These are phyloP conservation scores for Piromyces finnis DNA, from an alignment of 192 early-diverging fungal species.

Conservation along the genomic window DNA sequence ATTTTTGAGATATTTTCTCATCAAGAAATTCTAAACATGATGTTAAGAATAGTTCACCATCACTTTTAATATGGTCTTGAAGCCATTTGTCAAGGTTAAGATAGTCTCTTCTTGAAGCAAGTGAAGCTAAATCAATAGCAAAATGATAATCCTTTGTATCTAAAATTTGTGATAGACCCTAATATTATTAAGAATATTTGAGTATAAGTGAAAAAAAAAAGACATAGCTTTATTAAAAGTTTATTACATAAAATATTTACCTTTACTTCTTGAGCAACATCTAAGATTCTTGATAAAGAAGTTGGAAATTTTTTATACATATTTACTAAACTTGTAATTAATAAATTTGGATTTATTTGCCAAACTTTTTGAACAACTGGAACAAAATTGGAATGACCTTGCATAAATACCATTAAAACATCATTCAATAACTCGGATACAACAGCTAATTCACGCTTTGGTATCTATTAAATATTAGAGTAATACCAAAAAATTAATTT, in stretches of 20 bases:
- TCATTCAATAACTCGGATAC: slow-evolving; percentile 29
- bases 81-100: slow-evolving; percentile 76
- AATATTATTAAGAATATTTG: too few relatives aligned
- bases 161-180: slow-evolving; percentile 51
- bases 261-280: slow-evolving; percentile 62
- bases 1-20: slow-evolving; percentile 34
- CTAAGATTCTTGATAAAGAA: slow-evolving; percentile 41
- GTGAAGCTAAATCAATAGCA: slow-evolving; percentile 58
- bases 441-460: slow-evolving; percentile 22
- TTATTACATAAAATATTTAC: too few relatives aligned
- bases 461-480: slow-evolving; percentile 20
- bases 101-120: slow-evolving; percentile 59
- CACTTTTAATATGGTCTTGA: slow-evolving; percentile 42
- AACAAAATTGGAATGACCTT: slow-evolving; percentile 31
- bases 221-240: too few relatives aligned
- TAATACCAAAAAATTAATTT: too few relatives aligned
- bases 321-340: slow-evolving; percentile 43
- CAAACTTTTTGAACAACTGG: slow-evolving; percentile 56
- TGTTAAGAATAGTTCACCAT: slow-evolving; percentile 40
- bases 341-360: slow-evolving; percentile 34
- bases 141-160: slow-evolving; percentile 48
- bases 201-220: too few relatives aligned
- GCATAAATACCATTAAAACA: slow-evolving; percentile 44
- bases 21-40: slow-evolving; percentile 59
- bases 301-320: slow-evolving; percentile 52